Percentiles rank a stretch among this genome's conserved stretches.
Conservation (phyloP, 1,284 basidiomycete species). For the Tilletiaria anomala region DNA sequence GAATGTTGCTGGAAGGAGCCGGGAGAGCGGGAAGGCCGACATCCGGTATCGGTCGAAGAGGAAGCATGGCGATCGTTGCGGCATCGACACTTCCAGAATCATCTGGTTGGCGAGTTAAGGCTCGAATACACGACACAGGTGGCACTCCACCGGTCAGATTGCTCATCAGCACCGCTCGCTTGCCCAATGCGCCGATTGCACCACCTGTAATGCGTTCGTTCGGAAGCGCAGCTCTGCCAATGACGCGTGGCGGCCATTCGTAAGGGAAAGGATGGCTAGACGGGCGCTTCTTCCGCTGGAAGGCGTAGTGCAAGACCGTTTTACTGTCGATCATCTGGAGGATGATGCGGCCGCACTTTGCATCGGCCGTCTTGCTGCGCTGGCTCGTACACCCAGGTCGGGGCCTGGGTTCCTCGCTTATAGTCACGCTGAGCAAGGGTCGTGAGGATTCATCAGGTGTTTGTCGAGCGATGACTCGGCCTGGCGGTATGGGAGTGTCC, state of each 20-base stretch:
- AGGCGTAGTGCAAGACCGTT: background rate
- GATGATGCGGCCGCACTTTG: background rate
- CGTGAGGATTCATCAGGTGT: background rate
- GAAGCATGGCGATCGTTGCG: background rate
- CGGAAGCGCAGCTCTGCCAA: background rate
- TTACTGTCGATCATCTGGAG: background rate
- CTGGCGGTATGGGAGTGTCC: background rate
- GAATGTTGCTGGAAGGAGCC: background rate
- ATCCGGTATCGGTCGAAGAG: background rate
- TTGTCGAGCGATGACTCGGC: background rate
- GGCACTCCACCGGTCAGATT: background rate
- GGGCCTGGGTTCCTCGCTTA: background rate
- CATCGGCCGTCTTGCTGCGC: background rate
- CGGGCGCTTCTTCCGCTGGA: background rate
- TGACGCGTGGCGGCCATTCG: background rate
- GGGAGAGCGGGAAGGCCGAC: background rate
- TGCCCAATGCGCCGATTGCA: background rate
- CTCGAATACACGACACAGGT: background rate
- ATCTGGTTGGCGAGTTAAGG: background rate
- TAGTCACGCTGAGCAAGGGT: background rate
- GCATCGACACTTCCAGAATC: background rate
- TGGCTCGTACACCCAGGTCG: background rate
- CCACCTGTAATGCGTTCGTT: background rate
- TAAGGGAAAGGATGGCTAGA: background rate
- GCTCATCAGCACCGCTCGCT: background rate